A percentile compares a stretch with the other conserved stretches of the same genome.
Evolutionary conservation across 2,329 filamentous ascomycete species (phyloP).

Genomic region (Arthrobotrys pseudoclavata): DNA sequence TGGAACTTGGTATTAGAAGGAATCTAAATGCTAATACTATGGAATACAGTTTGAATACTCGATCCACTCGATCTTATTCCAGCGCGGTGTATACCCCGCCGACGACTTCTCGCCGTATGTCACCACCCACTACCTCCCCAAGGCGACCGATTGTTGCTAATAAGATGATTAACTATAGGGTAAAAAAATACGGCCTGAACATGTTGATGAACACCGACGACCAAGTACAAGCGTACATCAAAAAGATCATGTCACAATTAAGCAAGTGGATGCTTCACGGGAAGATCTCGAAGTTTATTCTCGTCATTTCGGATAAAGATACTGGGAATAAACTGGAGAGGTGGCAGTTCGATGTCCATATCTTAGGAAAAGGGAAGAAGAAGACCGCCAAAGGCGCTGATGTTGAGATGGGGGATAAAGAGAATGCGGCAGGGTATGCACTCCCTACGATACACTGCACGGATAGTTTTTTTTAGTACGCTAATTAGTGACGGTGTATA

Average conservation of each 20-base stretch:
- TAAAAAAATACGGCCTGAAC: conserved; percentile 99
- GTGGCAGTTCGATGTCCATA: conserved; percentile 92
- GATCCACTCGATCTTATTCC: conserved; percentile 88
- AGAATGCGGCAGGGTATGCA: conserved; percentile 75
- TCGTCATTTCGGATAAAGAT: conserved; percentile 97
- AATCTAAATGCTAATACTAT: not conserved
- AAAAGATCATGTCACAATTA: conserved; percentile 98
- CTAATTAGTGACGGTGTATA: conserved; percentile 33
- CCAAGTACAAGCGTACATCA: conserved; percentile 99
- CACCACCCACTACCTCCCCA: not conserved
- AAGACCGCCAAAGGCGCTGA: conserved; percentile 59
- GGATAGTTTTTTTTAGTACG: not conserved
- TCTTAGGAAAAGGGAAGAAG: conserved; percentile 58
- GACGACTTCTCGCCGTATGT: conserved; percentile 93
- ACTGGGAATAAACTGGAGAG: conserved; percentile 95
- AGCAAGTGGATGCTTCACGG: conserved; percentile 97
- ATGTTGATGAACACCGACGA: conserved; percentile 98
- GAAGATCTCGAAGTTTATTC: conserved; percentile 96
- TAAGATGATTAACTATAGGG: conserved; percentile 65
- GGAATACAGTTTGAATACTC: conserved; percentile 87
- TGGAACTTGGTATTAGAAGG: not conserved
- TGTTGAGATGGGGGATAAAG: conserved; percentile 71
- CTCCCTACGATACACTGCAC: not conserved
- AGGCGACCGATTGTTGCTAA: conserved; percentile 65
- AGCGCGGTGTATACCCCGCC: conserved; percentile 81